phyloP scores from a whole-genome alignment of 192 early-diverging fungal genomes.

The Rhizophagus prolifer region DNA sequence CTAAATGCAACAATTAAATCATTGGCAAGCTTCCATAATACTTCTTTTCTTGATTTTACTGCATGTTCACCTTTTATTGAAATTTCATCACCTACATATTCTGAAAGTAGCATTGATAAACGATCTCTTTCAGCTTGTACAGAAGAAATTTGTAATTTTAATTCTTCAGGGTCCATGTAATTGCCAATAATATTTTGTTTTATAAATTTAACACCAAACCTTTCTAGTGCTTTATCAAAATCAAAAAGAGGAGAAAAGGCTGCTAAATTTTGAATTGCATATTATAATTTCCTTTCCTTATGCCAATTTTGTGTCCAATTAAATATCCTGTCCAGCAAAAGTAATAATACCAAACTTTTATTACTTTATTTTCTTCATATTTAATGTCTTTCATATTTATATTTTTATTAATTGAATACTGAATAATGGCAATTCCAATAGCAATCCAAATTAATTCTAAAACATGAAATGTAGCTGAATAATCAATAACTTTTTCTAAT shows the following conservation, averaged over 20 bases:
- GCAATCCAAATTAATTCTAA: too few relatives aligned
- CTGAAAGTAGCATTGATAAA: neutral
- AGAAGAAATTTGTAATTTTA: conserved; percentile 7
- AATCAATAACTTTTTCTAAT: conserved; percentile 11
- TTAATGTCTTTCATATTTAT: too few relatives aligned
- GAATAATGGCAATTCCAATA: too few relatives aligned
- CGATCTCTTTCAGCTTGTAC: conserved; percentile 7
- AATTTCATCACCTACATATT: conserved; percentile 15
- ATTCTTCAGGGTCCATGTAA: neutral
- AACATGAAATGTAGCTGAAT: neutral
- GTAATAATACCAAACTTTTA: neutral
- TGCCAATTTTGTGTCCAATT: conserved; percentile 6
- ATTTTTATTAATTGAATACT: too few relatives aligned
- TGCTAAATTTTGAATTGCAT: neutral
- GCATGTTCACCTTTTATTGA: neutral
- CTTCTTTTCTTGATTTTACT: conserved; percentile 6
- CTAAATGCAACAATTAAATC: neutral
- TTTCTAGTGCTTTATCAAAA: neutral
- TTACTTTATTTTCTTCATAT: too few relatives aligned
- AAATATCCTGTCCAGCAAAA: neutral
- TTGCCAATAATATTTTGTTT: conserved; percentile 10
- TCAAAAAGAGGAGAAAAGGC: neutral
- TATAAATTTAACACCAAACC: neutral
- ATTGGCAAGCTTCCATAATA: conserved; percentile 10
- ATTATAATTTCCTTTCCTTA: neutral